These are phyloP conservation scores for Echeveria elegans DNA, from an alignment of 164 flowering plant species.

Conservation along the genomic window DNA sequence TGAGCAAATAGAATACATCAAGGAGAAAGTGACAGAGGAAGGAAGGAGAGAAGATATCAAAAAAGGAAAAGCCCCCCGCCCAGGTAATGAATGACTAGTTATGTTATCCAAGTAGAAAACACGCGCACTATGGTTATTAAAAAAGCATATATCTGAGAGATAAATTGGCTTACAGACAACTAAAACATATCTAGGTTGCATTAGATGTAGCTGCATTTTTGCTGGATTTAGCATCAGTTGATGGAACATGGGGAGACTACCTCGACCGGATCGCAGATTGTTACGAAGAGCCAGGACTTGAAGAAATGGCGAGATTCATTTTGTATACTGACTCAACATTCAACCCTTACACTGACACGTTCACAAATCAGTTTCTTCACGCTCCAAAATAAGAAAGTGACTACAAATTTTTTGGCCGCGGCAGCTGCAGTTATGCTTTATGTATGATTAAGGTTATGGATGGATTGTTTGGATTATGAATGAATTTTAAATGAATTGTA, in stretches of 20 bases:
- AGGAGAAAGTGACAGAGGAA: conserved; percentile 71
- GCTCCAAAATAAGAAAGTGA: neutral
- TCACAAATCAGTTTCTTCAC: neutral
- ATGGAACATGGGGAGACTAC: conserved; percentile 70
- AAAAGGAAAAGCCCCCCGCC: conserved; percentile 68
- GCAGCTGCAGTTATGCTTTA: conserved; percentile 16
- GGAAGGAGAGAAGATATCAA: conserved; percentile 68
- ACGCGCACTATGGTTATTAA: neutral
- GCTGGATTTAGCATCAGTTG: conserved; percentile 80
- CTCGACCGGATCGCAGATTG: conserved; percentile 63
- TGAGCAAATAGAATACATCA: conserved; percentile 75
- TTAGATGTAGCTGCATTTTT: conserved; percentile 91
- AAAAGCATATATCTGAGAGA: neutral
- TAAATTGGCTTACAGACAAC: neutral
- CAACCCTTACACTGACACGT: neutral
- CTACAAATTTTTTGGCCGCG: neutral
- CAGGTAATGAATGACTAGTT: conserved; percentile 82
- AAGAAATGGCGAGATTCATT: conserved; percentile 59
- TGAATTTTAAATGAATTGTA: too few species aligned
- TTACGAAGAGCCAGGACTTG: conserved; percentile 65
- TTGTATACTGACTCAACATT: conserved; percentile 47
- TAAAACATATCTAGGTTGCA: conserved; percentile 41
- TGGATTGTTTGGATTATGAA: too few species aligned
- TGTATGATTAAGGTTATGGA: conserved; percentile 1
- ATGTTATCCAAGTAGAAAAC: neutral